Base-by-base conservation (phyloP, 2,329 filamentous ascomycete species). In the Penicillium capsulatum region DNA sequence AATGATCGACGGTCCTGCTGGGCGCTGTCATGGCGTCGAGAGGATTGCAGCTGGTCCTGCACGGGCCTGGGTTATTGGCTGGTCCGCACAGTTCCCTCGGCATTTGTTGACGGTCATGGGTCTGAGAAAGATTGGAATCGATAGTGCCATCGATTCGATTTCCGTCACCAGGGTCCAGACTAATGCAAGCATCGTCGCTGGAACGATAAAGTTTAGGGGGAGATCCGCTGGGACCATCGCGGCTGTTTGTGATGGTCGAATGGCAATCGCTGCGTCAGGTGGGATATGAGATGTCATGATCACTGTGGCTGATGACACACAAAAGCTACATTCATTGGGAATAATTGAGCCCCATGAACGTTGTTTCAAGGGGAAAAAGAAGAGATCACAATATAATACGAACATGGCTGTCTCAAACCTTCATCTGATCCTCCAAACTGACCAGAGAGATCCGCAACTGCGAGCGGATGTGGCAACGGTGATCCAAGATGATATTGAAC, bases 111-210 rank as follows among this genome's bases (percentile, higher is more conserved):
- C 10, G 5, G 28, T 40, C 33, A 46, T 17, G 44, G 38, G 38
- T 47, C 36, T 45, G 40, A 46, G 45, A 47, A 44, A 22, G 37
- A 32, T 28, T 36, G 36, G 29, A 46, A 27, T 45, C 43, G 27
- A 50, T 48, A 51, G 45, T 39, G 36, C 31, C 17, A 31, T 34
- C 34, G 20, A 14, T 31, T 26, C 14, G 20, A 29, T 27, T 42
- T 40, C 33, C 20, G 38, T 34, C 42, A 41, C 38, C 51, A 43
- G 3, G 34, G 42, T 43, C 19, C 9, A 22, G 19, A 34, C 47
- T 45, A 38, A 46, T 52, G 42, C 42, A 46, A 24, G 37, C 31
- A 32, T 33, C 16, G 22, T 32, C 10, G 4, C 15, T 36, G n/a
- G 11, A 7, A 17, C 22, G 31, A 48, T 50, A 45, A 38, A 29